A percentile compares a stretch with the other conserved stretches of the same genome.
Conservation (phyloP, 768 basidiomycete genomes). For the Tremella fuciformis region DNA sequence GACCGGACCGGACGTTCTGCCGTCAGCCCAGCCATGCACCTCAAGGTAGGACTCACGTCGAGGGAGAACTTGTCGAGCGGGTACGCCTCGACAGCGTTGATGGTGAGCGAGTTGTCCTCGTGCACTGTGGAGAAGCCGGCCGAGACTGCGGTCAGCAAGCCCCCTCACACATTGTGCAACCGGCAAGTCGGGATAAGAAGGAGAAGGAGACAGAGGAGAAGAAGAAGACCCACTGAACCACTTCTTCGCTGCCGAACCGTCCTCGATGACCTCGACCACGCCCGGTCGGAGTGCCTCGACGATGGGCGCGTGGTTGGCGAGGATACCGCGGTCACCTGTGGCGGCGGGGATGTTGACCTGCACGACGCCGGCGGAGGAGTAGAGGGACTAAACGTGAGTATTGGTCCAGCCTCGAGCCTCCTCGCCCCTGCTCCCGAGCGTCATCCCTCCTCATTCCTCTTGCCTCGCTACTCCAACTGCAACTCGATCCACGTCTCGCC, state of each 20-base stretch:
- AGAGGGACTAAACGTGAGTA: constrained; percentile 66
- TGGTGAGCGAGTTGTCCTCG: constrained; percentile 91
- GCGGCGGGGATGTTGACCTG: constrained; percentile 94
- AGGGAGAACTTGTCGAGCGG: constrained; percentile 83
- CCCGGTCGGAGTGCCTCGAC: constrained; percentile 93
- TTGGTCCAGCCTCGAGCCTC: too few species aligned
- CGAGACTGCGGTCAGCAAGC: constrained; percentile 61
- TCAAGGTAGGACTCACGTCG: constrained; percentile 62
- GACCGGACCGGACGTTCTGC: constrained; percentile 83
- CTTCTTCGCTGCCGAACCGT: constrained; percentile 72
- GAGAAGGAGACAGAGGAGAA: neutral
- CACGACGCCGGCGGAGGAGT: constrained; percentile 81
- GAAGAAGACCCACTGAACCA: constrained; percentile 79
- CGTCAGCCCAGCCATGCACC: neutral
- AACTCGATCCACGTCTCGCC: too few species aligned
- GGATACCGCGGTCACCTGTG: constrained; percentile 97
- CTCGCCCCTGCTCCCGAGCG: too few species aligned
- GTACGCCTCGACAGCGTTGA: constrained; percentile 96
- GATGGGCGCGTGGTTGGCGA: constrained; percentile 97
- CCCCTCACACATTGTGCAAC: neutral
- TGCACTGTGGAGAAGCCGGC: constrained; percentile 97
- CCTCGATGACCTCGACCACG: constrained; percentile 88
- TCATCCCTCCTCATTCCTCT: too few species aligned
- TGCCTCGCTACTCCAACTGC: too few species aligned
- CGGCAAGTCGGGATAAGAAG: neutral